phyloP scores from a whole-genome alignment of 2,329 filamentous ascomycete species.

The Huntiella abstrusa region DNA sequence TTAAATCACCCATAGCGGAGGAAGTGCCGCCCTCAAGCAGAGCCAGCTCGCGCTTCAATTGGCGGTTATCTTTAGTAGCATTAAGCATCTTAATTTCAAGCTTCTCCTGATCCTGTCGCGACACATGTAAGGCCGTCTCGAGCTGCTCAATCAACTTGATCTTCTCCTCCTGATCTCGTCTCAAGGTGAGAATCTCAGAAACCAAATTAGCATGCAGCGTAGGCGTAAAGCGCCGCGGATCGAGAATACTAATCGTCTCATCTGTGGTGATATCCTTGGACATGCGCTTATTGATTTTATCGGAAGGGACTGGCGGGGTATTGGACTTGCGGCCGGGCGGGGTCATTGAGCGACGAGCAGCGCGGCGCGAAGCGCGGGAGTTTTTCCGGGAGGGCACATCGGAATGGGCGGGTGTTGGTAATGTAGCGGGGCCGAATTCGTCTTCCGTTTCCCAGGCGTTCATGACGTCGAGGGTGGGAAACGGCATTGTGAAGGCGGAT shows the following conservation, averaged over 20 bases:
- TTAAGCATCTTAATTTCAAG: constrained; percentile 42
- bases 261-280: constrained; percentile 43
- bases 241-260: constrained; percentile 55
- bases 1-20: constrained; percentile 66
- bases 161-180: constrained; percentile 82
- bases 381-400: constrained; percentile 31
- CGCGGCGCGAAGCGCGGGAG: constrained; percentile 45
- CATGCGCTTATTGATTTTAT: constrained; percentile 27
- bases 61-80: constrained; percentile 57
- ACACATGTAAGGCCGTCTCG: constrained; percentile 53
- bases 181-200: constrained; percentile 74
- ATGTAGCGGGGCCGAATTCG: constrained; percentile 35
- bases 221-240: constrained; percentile 84
- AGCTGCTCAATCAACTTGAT: constrained; percentile 69
- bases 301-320: constrained; percentile 28
- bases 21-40: constrained; percentile 75
- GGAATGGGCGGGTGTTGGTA: constrained; percentile 39
- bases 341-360: constrained; percentile 44
- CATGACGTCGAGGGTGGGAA: constrained; percentile 22
- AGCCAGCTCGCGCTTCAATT: constrained; percentile 67
- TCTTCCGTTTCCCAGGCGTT: constrained; percentile 44
- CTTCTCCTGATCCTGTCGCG: constrained; percentile 55
- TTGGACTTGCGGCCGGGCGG: constrained; percentile 38
- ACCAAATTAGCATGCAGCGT: constrained; percentile 88
- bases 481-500: neutral